phyloP scores from a whole-genome alignment of 805 yeast genomes.

The Blastobotrys parvus region DNA sequence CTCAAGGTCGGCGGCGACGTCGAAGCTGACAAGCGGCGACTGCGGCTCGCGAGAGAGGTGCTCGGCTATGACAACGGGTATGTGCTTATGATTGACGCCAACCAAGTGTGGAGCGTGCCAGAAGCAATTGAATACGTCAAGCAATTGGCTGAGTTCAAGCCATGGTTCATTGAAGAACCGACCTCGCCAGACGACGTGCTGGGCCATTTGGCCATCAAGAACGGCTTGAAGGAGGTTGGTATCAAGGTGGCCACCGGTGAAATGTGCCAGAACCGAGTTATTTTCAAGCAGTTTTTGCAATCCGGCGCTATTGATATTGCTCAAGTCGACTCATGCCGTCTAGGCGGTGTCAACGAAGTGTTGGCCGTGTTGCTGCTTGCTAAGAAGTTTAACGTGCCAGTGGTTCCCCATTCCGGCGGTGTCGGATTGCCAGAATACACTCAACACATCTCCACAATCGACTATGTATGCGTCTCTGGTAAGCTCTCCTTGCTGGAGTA shows the following conservation, averaged over 20 bases:
- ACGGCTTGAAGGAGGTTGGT: constrained; percentile 27
- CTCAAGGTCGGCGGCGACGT: constrained; percentile 35
- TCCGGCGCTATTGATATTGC: constrained; percentile 26
- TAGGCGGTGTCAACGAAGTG: constrained; percentile 31
- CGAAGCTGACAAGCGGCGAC: constrained; percentile 31
- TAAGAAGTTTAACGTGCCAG: constrained; percentile 27
- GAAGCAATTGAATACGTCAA: constrained; percentile 29
- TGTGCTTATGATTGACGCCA: constrained; percentile 30
- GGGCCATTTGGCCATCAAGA: constrained; percentile 26
- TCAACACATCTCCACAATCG: constrained; percentile 29
- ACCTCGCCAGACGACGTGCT: constrained; percentile 31
- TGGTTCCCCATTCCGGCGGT: constrained; percentile 32
- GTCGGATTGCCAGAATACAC: constrained; percentile 32
- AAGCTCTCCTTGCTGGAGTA: constrained; percentile 27
- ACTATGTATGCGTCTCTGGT: constrained; percentile 26
- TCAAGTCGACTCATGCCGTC: constrained; percentile 30
- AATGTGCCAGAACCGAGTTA: constrained; percentile 30
- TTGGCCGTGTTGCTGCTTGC: constrained; percentile 29
- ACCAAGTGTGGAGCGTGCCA: constrained; percentile 32
- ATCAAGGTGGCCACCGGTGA: constrained; percentile 31
- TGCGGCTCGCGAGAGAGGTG: constrained; percentile 32
- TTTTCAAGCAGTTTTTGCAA: constrained; percentile 28
- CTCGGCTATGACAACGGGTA: constrained; percentile 33
- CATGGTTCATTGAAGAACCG: constrained; percentile 32
- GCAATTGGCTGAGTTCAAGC: constrained; percentile 25